Conservation (phyloP, 1,284 basidiomycete genomes). For the Pascua guehoae region DNA sequence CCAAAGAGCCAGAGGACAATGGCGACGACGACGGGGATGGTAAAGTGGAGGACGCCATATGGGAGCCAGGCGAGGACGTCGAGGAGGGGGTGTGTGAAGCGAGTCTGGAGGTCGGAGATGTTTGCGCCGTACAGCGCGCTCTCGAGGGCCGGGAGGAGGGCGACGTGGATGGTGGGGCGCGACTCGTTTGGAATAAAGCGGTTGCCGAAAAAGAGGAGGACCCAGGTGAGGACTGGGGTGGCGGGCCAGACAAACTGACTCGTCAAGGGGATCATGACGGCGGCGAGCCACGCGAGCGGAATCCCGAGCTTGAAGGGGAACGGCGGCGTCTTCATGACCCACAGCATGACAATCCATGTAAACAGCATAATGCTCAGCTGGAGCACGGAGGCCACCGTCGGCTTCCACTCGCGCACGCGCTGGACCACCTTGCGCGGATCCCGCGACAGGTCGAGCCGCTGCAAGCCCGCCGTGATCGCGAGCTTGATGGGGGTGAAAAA, state of each 20-base stretch:
- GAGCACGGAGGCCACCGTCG: constrained; percentile 59
- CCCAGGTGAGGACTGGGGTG: constrained; percentile 78
- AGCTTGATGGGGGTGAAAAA: constrained; percentile 35
- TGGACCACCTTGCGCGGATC: constrained; percentile 66
- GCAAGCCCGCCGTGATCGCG: constrained; percentile 40
- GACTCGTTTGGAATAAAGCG: constrained; percentile 73
- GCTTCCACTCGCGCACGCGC: constrained; percentile 61
- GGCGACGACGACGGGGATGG: constrained; percentile 73
- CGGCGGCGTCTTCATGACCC: constrained; percentile 62
- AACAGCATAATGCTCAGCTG: constrained; percentile 58
- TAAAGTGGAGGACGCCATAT: constrained; percentile 90
- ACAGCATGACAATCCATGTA: constrained; percentile 69
- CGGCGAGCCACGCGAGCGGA: constrained; percentile 66
- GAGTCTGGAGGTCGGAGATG: constrained; percentile 91
- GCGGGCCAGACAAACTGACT: constrained; percentile 91
- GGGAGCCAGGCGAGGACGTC: constrained; percentile 95
- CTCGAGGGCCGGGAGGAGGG: constrained; percentile 88
- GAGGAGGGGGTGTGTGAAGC: constrained; percentile 84
- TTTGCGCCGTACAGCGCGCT: constrained; percentile 93
- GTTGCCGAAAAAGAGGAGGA: constrained; percentile 80
- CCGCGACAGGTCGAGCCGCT: constrained; percentile 70
- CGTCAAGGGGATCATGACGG: constrained; percentile 77
- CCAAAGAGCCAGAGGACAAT: constrained; percentile 75
- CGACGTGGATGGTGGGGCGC: constrained; percentile 82
- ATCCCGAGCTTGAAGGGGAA: constrained; percentile 72